Conservation (phyloP, 306 rosid species). For the Macrotyloma uniflorum region DNA sequence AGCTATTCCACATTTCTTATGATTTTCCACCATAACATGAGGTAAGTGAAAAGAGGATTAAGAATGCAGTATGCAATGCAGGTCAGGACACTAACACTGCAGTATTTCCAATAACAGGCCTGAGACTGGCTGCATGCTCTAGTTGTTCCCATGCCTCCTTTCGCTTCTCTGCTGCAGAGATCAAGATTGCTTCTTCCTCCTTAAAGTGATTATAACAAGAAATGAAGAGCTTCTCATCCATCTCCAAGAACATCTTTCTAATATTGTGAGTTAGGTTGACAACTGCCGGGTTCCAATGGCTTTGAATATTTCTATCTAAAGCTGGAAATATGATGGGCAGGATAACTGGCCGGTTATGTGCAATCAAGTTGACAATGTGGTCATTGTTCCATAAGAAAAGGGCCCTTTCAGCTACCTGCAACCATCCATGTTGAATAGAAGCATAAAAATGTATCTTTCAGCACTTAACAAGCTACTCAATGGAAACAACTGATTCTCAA, state of each 20-base stretch:
- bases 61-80: constrained; percentile 46
- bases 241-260: constrained; percentile 84
- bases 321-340: constrained; percentile 81
- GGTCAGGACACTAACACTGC: constrained; percentile 81
- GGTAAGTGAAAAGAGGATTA: not conserved
- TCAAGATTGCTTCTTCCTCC: constrained; percentile 66
- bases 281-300: constrained; percentile 94
- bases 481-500: constrained; percentile 13
- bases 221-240: constrained; percentile 84
- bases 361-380: constrained; percentile 75
- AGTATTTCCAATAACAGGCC: constrained; percentile 75
- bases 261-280: constrained; percentile 73
- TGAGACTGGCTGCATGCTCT: constrained; percentile 74
- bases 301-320: constrained; percentile 69
- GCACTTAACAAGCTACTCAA: constrained; percentile 12
- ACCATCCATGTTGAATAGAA: constrained; percentile 8
- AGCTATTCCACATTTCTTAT: constrained; percentile 42
- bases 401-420: constrained; percentile 96
- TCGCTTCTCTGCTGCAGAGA: constrained; percentile 61
- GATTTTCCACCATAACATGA: not conserved
- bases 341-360: constrained; percentile 78
- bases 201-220: constrained; percentile 64
- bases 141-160: constrained; percentile 82
- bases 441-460: not conserved
- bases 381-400: constrained; percentile 97